A percentile compares a stretch with the other conserved stretches of the same genome.
These are phyloP conservation scores for Trichosporon sp. DNA, from an alignment of 1,284 basidiomycete species.

Conservation along the genomic window DNA sequence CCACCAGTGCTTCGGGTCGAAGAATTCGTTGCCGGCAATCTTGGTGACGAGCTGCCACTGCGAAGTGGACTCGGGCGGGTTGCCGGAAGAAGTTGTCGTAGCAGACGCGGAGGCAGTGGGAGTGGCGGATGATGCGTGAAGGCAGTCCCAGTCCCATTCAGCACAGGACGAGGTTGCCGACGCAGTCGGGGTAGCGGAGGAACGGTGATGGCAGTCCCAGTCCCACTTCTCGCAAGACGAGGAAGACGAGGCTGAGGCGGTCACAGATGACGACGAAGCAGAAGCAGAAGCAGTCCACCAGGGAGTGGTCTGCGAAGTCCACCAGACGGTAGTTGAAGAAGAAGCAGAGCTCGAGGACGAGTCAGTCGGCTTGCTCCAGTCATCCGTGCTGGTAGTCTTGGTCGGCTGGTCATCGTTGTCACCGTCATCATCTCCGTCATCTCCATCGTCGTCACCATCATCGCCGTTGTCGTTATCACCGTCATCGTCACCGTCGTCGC, in stretches of 20 bases:
- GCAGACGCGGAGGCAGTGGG: slow-evolving; percentile 20
- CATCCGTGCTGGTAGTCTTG: not conserved
- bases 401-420: not conserved
- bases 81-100: slow-evolving; percentile 28
- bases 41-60: slow-evolving; percentile 45
- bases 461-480: not conserved
- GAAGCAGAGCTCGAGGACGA: slow-evolving; percentile 21
- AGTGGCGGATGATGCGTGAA: slow-evolving; percentile 20
- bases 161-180: slow-evolving; percentile 30
- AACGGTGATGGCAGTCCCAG: not conserved
- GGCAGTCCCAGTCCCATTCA: slow-evolving; percentile 24
- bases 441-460: not conserved
- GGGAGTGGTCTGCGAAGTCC: slow-evolving; percentile 6
- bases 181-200: slow-evolving; percentile 24
- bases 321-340: slow-evolving; percentile 25
- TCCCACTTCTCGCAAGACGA: slow-evolving; percentile 20
- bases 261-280: not conserved
- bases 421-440: not conserved
- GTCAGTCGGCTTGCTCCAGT: not conserved
- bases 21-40: slow-evolving; percentile 62
- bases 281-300: not conserved
- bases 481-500: not conserved
- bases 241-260: not conserved
- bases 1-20: slow-evolving; percentile 70
- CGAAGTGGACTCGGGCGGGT: slow-evolving; percentile 33